Conservation (phyloP, 495 filamentous ascomycete species). For the Xylaria nigripes region DNA sequence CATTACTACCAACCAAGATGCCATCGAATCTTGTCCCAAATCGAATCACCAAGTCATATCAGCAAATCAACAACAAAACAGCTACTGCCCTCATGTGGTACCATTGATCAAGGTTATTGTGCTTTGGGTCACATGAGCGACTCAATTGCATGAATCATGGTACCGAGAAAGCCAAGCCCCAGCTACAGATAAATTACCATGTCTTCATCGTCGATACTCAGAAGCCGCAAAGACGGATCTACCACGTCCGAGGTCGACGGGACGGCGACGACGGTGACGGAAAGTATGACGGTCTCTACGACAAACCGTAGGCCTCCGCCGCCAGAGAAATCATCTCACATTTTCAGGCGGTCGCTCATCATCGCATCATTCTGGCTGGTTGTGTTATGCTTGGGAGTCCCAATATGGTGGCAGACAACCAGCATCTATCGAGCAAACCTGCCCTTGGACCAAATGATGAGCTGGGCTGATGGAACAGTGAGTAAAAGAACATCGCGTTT, state of each 20-base stretch:
- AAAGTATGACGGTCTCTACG: neutral
- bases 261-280: neutral
- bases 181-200: conserved; percentile 6
- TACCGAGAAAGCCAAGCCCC: conserved; percentile 1
- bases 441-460: conserved; percentile 77
- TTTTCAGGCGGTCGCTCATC: conserved; percentile 60
- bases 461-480: conserved; percentile 91
- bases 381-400: conserved; percentile 74
- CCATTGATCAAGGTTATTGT: neutral
- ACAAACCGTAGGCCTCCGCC: conserved; percentile 48
- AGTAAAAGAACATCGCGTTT: conserved; percentile 8
- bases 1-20: no score
- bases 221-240: conserved; percentile 6
- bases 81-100: neutral
- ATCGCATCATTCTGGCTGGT: conserved; percentile 89
- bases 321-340: conserved; percentile 62
- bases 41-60: neutral
- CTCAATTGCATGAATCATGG: neutral
- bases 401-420: conserved; percentile 97
- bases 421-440: conserved; percentile 82
- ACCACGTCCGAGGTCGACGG: neutral
- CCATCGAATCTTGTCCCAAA: neutral
- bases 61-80: neutral
- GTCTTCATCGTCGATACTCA: conserved; percentile 2
- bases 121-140: neutral